Conservation (phyloP, 805 yeast species). For the Candida rishiriensis region DNA sequence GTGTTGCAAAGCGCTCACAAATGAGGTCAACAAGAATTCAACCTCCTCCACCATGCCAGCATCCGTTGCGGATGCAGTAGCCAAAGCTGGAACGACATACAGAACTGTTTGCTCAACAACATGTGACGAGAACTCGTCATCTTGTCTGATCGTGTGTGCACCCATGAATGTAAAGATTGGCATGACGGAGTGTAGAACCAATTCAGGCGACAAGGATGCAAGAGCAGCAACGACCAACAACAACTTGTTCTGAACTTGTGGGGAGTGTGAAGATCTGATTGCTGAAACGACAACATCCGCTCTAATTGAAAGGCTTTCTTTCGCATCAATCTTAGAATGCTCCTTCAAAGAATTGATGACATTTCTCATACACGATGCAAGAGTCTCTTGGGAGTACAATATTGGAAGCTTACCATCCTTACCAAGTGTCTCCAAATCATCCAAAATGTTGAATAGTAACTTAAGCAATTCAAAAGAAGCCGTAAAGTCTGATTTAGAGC, state of each 20-base stretch:
- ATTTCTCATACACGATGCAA: slow-evolving; percentile 80
- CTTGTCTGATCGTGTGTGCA: slow-evolving; percentile 93
- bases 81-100: slow-evolving; percentile 87
- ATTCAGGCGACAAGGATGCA: slow-evolving; percentile 86
- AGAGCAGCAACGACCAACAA: slow-evolving; percentile 80
- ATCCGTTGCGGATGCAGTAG: slow-evolving; percentile 41
- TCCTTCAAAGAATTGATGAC: slow-evolving; percentile 53
- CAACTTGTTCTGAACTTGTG: slow-evolving; percentile 90
- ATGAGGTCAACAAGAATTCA: slow-evolving; percentile 81
- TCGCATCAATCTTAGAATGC: slow-evolving; percentile 28
- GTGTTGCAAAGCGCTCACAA: slow-evolving; percentile 91
- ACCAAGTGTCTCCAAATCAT: slow-evolving; percentile 80
- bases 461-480: slow-evolving; percentile 35
- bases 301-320: slow-evolving; percentile 64
- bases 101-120: slow-evolving; percentile 90
- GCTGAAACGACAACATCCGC: slow-evolving; percentile 90
- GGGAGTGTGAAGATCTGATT: slow-evolving; percentile 82
- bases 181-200: slow-evolving; percentile 93
- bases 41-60: slow-evolving; percentile 53
- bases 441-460: slow-evolving; percentile 50
- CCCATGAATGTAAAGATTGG: slow-evolving; percentile 99
- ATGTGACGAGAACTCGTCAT: slow-evolving; percentile 89
- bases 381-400: slow-evolving; percentile 82
- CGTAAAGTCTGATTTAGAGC: slow-evolving; percentile 16
- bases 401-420: slow-evolving; percentile 91